Evolutionary conservation across 2,329 filamentous ascomycete species (phyloP), one percentile per base, ranked within the genome.

Genomic region (Trichophyton rubrum): DNA sequence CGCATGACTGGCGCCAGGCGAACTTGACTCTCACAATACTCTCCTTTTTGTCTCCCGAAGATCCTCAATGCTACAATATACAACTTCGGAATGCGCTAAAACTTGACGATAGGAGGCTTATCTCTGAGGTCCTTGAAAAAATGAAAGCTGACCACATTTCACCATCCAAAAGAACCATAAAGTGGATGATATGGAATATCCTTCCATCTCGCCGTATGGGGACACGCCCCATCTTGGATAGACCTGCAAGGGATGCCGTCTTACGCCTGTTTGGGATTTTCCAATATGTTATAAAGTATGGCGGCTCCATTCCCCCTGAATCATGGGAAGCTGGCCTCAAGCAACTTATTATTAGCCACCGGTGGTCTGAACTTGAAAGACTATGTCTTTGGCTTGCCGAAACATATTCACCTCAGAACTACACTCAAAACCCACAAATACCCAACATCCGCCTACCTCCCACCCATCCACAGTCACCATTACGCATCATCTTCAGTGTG

Each of bases 271-370:
- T 78, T 3, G 77, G 77, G 33, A 69, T 80, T 20, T 72, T 80
- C 35, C 75, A 80, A 60, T 71, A 72, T 55, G 72, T 81, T 47
- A 73, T 82, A 58, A 70, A 76, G 62, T 72, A 70, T 43, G 77
- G 76, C 17, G 71, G 71, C 60, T 64, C 71, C 60, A 72, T 81
- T 24, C 72, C 72, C 22, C 70, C 74, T 2, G 70, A 64, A 27
- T 67, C 74, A 15, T 87, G 84, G 85, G 70, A 73, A 55, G 82
- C 86, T 67, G 73, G 85, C 8, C 67, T 87, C 47, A 80, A 80
- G 53, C 78, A 83, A 30, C 77, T 82, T 53, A 85, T 84, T 3
- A 85, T 83, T 80, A 68, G 73, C 7, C 73, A 78, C 6, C 74
- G 77, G 15, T 77, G 82, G 66, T 67, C 77, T 13, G 79, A 81